Evolutionary conservation across 495 filamentous ascomycete species (phyloP).

Genomic region (Geoglossum glabrum): DNA sequence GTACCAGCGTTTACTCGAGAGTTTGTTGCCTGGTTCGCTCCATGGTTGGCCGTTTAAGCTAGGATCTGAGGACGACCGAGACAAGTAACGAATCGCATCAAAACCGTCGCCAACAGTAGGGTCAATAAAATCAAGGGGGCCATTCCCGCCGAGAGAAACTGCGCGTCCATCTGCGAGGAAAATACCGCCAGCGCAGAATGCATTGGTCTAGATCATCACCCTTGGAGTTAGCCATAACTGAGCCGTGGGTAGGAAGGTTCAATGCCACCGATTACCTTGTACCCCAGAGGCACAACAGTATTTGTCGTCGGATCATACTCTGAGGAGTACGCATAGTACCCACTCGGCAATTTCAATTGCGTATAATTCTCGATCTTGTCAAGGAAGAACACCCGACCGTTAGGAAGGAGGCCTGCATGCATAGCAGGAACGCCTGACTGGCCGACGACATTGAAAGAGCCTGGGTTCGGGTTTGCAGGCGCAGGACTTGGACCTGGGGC

Average conservation of each 20-base stretch:
- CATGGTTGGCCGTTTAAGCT: slow-evolving; percentile 29
- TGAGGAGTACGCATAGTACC: slow-evolving; percentile 36
- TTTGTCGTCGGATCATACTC: slow-evolving; percentile 37
- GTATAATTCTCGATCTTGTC: slow-evolving; percentile 47
- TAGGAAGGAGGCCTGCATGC: slow-evolving; percentile 39
- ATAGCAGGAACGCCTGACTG: slow-evolving; percentile 40
- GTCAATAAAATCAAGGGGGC: slow-evolving; percentile 31
- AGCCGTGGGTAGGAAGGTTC: neutral
- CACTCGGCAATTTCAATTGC: slow-evolving; percentile 30
- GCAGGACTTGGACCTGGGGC: slow-evolving; percentile 20
- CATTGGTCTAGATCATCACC: slow-evolving; percentile 25
- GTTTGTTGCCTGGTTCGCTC: slow-evolving; percentile 35
- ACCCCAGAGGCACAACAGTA: slow-evolving; percentile 25
- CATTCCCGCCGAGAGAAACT: slow-evolving; percentile 37
- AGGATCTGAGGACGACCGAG: slow-evolving; percentile 26
- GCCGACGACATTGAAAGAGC: slow-evolving; percentile 28
- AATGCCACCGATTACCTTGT: slow-evolving; percentile 13
- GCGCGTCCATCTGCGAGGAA: slow-evolving; percentile 37
- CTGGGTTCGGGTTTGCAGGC: slow-evolving; percentile 19
- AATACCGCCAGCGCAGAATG: slow-evolving; percentile 40
- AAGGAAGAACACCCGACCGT: slow-evolving; percentile 38
- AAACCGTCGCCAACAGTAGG: slow-evolving; percentile 39
- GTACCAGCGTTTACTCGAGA: slow-evolving; percentile 37
- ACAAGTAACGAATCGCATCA: slow-evolving; percentile 32
- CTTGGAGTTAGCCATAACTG: neutral